Base-by-base conservation (phyloP, 768 basidiomycete genomes). In the Terana coerulea region DNA sequence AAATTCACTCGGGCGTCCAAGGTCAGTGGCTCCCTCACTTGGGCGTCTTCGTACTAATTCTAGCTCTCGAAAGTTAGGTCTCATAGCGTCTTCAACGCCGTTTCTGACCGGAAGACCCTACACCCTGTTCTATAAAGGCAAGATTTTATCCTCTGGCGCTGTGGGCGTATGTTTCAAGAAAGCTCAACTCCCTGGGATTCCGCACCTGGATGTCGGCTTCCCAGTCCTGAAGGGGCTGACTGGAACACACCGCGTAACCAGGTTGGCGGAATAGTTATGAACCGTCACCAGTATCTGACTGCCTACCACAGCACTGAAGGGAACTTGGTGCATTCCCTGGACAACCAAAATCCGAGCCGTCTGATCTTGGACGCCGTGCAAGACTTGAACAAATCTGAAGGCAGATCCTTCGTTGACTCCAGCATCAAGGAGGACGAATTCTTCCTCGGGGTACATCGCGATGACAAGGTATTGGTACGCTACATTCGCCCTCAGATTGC, bases 61-160 rank as follows among this genome's bases (percentile, higher is more conserved):
- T 22, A 42, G 24, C 30, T 53, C 49, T 33, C 40, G 15, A 15
- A 60, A 88, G 81, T 67, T 88, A 47, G 86, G 88, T 3, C 72
- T 91, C 17, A 65, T 86, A 19, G 84, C 83, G 0, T 73, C 88
- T 0, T 84, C 88, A 2, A 91, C 90, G 2, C 88, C 88, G 0
- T 91, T 91, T 63, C 68, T 88, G 5, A 91, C 87, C 1, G 90
- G 88, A 12, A 70, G 84, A 17, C 82, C 84, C 0, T 78, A 84
- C 25, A 91, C 89, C 0, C 69, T 91, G 9, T 81, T 90, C 53
- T 66, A 75, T 52, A 77, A 85, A 44, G 69, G 72, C 31, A 61
- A 73, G 1, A 74, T 88, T 22, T 65, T 76, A 49, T 81, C 78
- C 0, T 71, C 76, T 6, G 90, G 90, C 6, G 87, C 88, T 3